phyloP scores from a whole-genome alignment of 2,329 filamentous ascomycete species.

The Calonectria crousiana region DNA sequence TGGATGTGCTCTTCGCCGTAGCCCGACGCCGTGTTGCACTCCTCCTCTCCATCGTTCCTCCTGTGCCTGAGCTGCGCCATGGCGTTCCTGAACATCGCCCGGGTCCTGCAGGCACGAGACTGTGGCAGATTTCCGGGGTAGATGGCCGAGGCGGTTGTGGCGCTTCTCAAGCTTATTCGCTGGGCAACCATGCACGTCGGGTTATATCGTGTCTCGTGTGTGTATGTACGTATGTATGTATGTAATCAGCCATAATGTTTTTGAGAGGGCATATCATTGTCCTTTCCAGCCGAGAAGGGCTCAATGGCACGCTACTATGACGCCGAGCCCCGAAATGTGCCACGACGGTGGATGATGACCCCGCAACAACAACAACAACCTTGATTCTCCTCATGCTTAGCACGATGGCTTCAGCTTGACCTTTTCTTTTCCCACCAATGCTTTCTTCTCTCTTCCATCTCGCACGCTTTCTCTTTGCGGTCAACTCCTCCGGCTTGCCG shows the following conservation, averaged over 20 bases:
- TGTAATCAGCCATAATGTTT: neutral
- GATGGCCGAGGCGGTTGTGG: neutral
- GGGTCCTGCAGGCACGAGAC: neutral
- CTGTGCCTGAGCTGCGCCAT: neutral
- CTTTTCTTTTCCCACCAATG: conserved; percentile 1
- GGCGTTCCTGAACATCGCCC: neutral
- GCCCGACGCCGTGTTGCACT: neutral
- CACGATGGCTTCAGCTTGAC: neutral
- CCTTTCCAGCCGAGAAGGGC: neutral
- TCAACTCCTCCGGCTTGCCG: conserved; percentile 6
- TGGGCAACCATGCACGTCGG: neutral
- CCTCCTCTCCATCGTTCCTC: neutral
- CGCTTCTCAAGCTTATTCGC: neutral
- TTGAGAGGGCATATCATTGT: neutral
- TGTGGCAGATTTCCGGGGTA: conserved; percentile 2
- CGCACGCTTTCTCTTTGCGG: conserved; percentile 10
- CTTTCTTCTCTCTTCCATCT: neutral
- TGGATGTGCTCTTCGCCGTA: neutral
- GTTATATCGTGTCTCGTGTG: neutral
- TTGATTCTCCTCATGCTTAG: neutral
- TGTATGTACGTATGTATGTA: neutral
- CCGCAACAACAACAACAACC: neutral
- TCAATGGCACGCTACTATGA: neutral
- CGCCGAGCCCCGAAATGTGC: neutral
- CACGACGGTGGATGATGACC: neutral